phyloP scores from a whole-genome alignment of 1,284 basidiomycete genomes.

The Vanrija pseudolonga region DNA sequence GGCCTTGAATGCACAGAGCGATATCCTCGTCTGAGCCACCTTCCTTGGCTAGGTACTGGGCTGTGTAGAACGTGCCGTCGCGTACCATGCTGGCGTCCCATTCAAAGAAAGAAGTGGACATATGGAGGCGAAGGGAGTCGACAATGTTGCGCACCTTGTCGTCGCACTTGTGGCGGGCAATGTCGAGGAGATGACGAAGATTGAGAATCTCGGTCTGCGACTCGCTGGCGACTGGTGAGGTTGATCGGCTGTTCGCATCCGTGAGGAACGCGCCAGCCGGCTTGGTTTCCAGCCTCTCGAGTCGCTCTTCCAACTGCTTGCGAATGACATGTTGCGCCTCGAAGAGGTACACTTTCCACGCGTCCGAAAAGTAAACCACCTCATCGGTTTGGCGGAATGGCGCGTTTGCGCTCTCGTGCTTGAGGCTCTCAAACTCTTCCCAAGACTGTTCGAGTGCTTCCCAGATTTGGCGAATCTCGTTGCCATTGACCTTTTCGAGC shows the following conservation, averaged over 20 bases:
- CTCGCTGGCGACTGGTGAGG: slow-evolving; percentile 2
- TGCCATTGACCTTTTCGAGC: slow-evolving; percentile 59
- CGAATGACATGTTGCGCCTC: slow-evolving; percentile 47
- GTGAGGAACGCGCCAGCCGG: background rate
- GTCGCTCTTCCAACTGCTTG: slow-evolving; percentile 40
- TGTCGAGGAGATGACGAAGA: slow-evolving; percentile 53
- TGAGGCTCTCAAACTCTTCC: slow-evolving; percentile 70
- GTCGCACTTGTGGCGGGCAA: slow-evolving; percentile 57
- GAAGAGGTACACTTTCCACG: slow-evolving; percentile 55
- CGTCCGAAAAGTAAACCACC: slow-evolving; percentile 68
- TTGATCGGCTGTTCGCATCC: background rate
- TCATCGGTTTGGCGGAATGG: slow-evolving; percentile 57
- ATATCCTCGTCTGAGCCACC: slow-evolving; percentile 66
- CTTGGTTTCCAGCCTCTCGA: slow-evolving; percentile 10
- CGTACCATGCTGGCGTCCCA: slow-evolving; percentile 77
- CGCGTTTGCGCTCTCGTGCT: slow-evolving; percentile 43
- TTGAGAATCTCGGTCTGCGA: slow-evolving; percentile 12
- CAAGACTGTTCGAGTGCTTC: slow-evolving; percentile 71
- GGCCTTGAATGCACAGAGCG: slow-evolving; percentile 63
- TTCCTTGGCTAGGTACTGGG: slow-evolving; percentile 59
- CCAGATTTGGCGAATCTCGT: slow-evolving; percentile 68
- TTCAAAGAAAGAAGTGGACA: slow-evolving; percentile 59
- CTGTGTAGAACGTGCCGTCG: slow-evolving; percentile 64
- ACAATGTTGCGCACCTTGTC: slow-evolving; percentile 51
- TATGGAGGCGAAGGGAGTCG: slow-evolving; percentile 54